Conservation (phyloP, 2,329 filamentous ascomycete species). For the Aureobasidium lini region DNA sequence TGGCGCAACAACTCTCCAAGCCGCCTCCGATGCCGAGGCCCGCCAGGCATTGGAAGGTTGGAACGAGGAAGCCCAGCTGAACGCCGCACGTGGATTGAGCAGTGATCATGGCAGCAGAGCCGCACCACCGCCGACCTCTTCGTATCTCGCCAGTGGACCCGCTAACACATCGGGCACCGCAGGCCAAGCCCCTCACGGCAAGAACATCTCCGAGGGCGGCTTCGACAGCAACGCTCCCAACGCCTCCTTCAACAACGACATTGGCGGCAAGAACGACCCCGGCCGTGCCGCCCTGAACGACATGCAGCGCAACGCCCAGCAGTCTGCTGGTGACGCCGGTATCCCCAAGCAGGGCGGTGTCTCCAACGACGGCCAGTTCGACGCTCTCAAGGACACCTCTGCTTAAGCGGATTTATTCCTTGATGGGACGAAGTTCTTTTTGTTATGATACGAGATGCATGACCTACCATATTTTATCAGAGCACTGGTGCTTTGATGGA, state of each 20-base stretch:
- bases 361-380: constrained; percentile 12
- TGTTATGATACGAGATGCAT: background rate
- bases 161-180: background rate
- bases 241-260: constrained; percentile 44
- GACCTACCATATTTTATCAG: background rate
- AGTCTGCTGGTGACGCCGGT: constrained; percentile 7
- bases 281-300: constrained; percentile 40
- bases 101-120: constrained; percentile 15
- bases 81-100: constrained; percentile 27
- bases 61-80: constrained; percentile 32
- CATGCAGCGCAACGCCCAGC: constrained; percentile 11
- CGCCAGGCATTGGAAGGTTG: constrained; percentile 37
- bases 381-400: constrained; percentile 8
- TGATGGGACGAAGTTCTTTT: background rate
- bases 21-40: constrained; percentile 39
- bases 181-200: constrained; percentile 39
- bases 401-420: background rate
- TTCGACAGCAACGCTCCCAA: constrained; percentile 37
- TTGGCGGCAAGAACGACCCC: constrained; percentile 51
- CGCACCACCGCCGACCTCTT: constrained; percentile 16
- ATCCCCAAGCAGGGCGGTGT: constrained; percentile 2
- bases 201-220: constrained; percentile 43
- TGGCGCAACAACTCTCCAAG: constrained; percentile 42
- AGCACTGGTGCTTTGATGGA: background rate
- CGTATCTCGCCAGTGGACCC: background rate